Percentiles rank a stretch among this genome's conserved stretches.
Conservation (phyloP, 306 rosid genomes). For the Aeschynomene evenia region DNA sequence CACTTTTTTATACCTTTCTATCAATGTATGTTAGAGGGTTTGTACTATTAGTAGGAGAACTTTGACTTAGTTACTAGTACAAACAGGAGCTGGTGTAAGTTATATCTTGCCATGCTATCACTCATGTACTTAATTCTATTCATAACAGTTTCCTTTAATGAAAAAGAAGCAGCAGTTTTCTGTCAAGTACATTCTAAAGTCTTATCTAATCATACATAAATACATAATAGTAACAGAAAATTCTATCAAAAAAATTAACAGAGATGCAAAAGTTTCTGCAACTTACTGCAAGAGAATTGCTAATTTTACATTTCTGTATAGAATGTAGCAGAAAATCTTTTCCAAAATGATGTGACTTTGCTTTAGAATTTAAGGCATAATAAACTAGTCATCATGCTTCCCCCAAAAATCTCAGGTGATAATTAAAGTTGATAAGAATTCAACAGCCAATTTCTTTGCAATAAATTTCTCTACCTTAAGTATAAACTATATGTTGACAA, state of each 20-base stretch:
- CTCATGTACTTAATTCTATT: conserved; percentile 14
- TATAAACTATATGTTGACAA: conserved; percentile 8
- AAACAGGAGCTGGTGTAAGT: not conserved
- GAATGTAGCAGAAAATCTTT: not conserved
- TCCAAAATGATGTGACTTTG: conserved; percentile 8
- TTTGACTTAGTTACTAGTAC: conserved; percentile 1
- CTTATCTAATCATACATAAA: conserved; percentile 4
- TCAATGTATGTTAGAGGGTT: not conserved
- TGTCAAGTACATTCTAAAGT: not conserved
- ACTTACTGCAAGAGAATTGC: conserved; percentile 2
- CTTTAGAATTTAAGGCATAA: conserved; percentile 6
- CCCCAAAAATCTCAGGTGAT: conserved; percentile 1
- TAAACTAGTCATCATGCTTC: conserved; percentile 8
- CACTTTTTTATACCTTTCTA: not conserved
- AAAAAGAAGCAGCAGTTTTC: conserved; percentile 6
- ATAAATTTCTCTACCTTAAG: not conserved
- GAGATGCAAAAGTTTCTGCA: not conserved
- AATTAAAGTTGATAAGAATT: conserved; percentile 18
- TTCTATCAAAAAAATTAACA: not conserved
- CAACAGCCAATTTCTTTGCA: not conserved
- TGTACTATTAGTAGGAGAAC: not conserved
- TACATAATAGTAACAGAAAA: conserved; percentile 16
- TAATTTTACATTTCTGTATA: conserved; percentile 13
- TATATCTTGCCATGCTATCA: conserved; percentile 6
- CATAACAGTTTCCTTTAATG: not conserved